Evolutionary conservation across 2,329 filamentous ascomycete species (phyloP).

Genomic region (Alternaria arborescens): DNA sequence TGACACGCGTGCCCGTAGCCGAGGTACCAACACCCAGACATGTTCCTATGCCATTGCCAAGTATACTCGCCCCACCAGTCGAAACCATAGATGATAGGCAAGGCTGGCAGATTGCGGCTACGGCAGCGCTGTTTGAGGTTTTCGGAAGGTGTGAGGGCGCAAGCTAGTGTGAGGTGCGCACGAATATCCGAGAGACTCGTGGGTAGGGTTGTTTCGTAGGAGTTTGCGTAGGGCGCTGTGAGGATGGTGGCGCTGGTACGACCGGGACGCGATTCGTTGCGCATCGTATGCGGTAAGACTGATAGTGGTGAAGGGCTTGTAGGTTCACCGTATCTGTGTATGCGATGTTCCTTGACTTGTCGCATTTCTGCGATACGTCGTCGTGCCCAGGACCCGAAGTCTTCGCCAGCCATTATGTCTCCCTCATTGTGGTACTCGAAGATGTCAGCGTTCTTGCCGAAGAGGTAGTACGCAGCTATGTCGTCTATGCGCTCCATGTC

Average conservation of each 20-base stretch:
- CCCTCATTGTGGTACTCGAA: background rate
- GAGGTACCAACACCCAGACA: slow-evolving; percentile 18
- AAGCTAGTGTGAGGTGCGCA: slow-evolving; percentile 3
- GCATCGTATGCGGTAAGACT: background rate
- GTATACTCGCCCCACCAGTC: slow-evolving; percentile 15
- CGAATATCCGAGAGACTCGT: slow-evolving; percentile 6
- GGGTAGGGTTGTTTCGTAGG: slow-evolving; percentile 14
- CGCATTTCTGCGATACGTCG: slow-evolving; percentile 21
- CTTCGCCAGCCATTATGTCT: background rate
- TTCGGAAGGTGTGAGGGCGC: slow-evolving; percentile 1
- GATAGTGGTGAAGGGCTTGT: background rate
- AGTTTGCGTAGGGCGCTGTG: background rate
- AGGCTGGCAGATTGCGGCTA: background rate
- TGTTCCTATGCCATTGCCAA: slow-evolving; percentile 24
- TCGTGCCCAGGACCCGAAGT: slow-evolving; percentile 16
- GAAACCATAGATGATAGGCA: slow-evolving; percentile 5
- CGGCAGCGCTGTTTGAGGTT: background rate
- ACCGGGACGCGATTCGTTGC: background rate
- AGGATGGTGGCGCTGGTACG: background rate
- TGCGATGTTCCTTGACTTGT: slow-evolving; percentile 15
- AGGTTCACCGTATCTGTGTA: background rate
- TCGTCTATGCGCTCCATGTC: slow-evolving; percentile 9
- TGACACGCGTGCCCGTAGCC: background rate
- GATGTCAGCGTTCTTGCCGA: background rate
- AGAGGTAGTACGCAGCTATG: slow-evolving; percentile 1